Evolutionary conservation across 2,329 filamentous ascomycete species (phyloP).

Genomic region (Trichophyton verrucosum): DNA sequence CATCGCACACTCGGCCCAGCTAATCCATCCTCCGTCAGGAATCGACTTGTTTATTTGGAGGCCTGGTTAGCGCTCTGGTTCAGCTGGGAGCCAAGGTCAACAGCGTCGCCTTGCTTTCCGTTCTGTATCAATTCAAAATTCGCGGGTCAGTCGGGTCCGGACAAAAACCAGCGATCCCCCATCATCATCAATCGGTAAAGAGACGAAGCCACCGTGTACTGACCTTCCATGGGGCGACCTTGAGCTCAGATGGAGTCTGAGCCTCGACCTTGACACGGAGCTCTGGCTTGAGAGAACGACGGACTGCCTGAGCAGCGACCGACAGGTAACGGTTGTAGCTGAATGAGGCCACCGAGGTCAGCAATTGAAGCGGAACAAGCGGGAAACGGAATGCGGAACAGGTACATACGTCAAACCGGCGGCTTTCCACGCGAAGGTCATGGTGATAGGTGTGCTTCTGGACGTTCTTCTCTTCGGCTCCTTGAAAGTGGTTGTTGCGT

Average conservation of each 20-base stretch:
- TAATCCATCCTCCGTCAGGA: background rate
- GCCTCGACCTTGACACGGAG: conserved; percentile 78
- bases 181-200: conserved; percentile 8
- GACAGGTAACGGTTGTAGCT: conserved; percentile 99
- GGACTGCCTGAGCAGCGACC: conserved; percentile 85
- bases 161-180: no score
- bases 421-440: conserved; percentile 97
- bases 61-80: conserved; percentile 30
- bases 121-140: conserved; percentile 45
- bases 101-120: conserved; percentile 78
- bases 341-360: conserved; percentile 20
- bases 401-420: conserved; percentile 77
- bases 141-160: background rate
- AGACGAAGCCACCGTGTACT: conserved; percentile 32
- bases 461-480: background rate
- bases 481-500: background rate
- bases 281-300: conserved; percentile 93
- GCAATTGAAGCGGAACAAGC: conserved; percentile 12
- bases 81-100: background rate
- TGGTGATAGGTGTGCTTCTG: conserved; percentile 29
- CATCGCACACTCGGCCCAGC: background rate
- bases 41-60: conserved; percentile 19
- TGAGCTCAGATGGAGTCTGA: conserved; percentile 76
- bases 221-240: conserved; percentile 93
- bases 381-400: conserved; percentile 16